Evolutionary conservation across 108 stramenopile genomes (phyloP), one percentile per base, ranked within the genome.

Genomic region (Skeletonema grethae): DNA sequence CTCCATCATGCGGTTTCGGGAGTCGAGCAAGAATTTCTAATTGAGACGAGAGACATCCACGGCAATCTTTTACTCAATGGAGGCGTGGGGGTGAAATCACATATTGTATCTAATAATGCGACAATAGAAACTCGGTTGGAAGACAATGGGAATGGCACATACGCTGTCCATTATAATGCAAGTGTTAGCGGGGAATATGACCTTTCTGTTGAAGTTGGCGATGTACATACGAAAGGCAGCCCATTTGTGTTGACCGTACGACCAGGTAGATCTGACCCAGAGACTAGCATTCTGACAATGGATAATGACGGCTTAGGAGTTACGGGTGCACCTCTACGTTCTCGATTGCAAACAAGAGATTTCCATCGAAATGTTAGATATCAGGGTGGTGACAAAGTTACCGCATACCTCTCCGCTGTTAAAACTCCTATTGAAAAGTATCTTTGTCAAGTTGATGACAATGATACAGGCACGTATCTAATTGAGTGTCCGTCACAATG

Each of bases 301-400:
- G 28, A 57, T 2, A 39, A 41, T 25, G 31, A 12, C 12, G 41
- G 65, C 36, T 20, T 45, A 32, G 57, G 43, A n/a, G 43, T 75
- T 22, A 16, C 65, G 32, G 65, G 73, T 5, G 30, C 32, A 61
- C 36, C 45, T 5, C 20, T 75, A 15, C 13, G 43, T 20, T 31
- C 66, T 29, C 32, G 32, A 11, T 41, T 75, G 7, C 73, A 75
- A 50, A 41, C 72, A 56, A 58, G 57, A 36, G 72, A 73, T 32
- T 18, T 11, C 0, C 29, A 58, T 43, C 1, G 48, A 0, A 75
- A 75, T 65, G 61, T 4, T 65, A 65, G 65, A 30, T 2, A 46
- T 28, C 32, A 20, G 1, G 73, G 65, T 12, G 59, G 65, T 8
- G 73, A 75, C 30, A 18, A 66, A 22, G 60, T 75, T 25, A 7